These are phyloP conservation scores for Trichosporon sp. DNA, from an alignment of 1,284 basidiomycete genomes.

Conservation along the genomic window DNA sequence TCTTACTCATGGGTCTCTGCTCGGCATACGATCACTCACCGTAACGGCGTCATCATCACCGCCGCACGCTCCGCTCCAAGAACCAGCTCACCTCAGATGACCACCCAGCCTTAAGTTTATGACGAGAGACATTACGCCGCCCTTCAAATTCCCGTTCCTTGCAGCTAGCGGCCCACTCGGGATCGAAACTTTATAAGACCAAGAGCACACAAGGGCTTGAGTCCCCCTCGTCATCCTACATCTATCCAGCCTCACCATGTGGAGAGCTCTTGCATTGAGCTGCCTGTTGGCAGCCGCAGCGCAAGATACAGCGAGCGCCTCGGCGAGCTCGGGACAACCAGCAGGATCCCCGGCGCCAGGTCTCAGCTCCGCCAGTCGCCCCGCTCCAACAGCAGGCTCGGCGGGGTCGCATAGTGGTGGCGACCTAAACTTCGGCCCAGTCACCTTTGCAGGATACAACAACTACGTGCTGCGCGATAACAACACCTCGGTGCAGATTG, in stretches of 20 bases:
- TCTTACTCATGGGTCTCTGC: neutral
- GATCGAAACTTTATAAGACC: neutral
- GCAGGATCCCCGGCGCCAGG: neutral
- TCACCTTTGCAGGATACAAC: constrained; percentile 48
- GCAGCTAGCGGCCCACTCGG: neutral
- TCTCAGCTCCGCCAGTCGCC: neutral
- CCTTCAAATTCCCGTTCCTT: neutral
- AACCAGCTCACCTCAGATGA: neutral
- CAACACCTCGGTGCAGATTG: constrained; percentile 48
- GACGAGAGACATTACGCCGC: neutral
- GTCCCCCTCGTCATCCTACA: neutral
- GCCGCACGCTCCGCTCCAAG: neutral
- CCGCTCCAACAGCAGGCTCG: neutral
- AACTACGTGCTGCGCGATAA: constrained; percentile 53
- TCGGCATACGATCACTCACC: neutral
- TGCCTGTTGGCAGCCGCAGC: neutral
- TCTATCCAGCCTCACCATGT: neutral
- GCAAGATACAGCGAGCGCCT: neutral
- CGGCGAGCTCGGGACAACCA: neutral
- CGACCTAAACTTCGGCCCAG: constrained; percentile 27
- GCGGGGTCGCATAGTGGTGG: neutral
- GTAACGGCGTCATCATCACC: neutral
- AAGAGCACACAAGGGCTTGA: neutral
- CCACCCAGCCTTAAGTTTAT: neutral
- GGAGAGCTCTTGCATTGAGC: neutral